Evolutionary conservation across 139 green algal species (phyloP).

Genomic region (Pycnococcus provasolii): DNA sequence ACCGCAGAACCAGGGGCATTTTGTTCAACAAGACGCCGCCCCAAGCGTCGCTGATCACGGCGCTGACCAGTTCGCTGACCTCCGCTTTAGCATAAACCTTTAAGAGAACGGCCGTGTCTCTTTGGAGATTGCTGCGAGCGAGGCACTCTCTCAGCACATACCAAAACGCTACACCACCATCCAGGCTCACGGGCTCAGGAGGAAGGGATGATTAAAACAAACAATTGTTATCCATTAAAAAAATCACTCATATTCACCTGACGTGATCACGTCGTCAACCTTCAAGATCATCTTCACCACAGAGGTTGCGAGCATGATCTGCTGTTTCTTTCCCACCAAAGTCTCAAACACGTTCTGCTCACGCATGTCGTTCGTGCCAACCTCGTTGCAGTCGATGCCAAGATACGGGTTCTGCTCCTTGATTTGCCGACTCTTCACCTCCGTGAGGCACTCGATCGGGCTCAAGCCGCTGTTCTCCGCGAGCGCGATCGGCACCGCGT

Average conservation of each 20-base stretch:
- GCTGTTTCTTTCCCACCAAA: slow-evolving; percentile 93
- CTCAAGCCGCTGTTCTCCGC: slow-evolving; percentile 90
- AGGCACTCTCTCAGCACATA: too few relatives aligned
- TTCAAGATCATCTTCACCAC: slow-evolving; percentile 99
- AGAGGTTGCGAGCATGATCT: slow-evolving; percentile 95
- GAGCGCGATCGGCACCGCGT: slow-evolving; percentile 79
- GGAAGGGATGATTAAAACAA: too few relatives aligned
- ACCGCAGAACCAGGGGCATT: too few relatives aligned
- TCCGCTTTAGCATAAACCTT: too few relatives aligned
- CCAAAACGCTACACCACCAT: too few relatives aligned
- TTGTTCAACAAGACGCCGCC: too few relatives aligned
- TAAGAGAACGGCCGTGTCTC: too few relatives aligned
- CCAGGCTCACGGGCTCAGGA: too few relatives aligned
- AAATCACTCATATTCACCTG: slow-evolving; percentile 15
- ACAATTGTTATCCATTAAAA: background rate
- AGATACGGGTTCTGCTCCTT: slow-evolving; percentile 79
- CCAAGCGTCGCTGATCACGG: too few relatives aligned
- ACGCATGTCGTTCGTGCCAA: slow-evolving; percentile 94
- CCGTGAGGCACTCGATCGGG: slow-evolving; percentile 83
- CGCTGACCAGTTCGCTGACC: too few relatives aligned
- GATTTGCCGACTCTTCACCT: slow-evolving; percentile 60
- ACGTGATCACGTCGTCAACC: slow-evolving; percentile 94
- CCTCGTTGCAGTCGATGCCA: slow-evolving; percentile 94
- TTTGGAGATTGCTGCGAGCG: too few relatives aligned
- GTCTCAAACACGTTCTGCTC: slow-evolving; percentile 98